Percentiles rank a stretch among this genome's conserved stretches.
These are phyloP conservation scores for Letharia columbiana DNA, from an alignment of 495 filamentous ascomycete genomes.

Conservation along the genomic window DNA sequence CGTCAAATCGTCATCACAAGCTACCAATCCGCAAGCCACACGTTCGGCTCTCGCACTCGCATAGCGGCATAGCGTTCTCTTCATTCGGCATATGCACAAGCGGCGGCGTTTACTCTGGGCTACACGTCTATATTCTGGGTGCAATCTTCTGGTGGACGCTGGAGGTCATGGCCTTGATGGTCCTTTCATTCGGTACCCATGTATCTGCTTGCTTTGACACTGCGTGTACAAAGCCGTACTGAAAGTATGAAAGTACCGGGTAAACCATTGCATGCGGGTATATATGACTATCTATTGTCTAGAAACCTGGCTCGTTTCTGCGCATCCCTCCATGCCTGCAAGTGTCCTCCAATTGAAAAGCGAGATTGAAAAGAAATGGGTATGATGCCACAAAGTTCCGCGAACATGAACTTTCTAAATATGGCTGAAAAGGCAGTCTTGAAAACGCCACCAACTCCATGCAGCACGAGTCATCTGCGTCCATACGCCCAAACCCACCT, in stretches of 20 bases:
- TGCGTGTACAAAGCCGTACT: not conserved
- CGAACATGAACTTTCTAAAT: not conserved
- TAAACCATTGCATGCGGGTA: not conserved
- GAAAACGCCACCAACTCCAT: not conserved
- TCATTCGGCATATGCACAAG: not conserved
- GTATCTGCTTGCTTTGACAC: not conserved
- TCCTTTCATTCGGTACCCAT: not conserved
- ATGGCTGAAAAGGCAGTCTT: not conserved
- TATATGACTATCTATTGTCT: not conserved
- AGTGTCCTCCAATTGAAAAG: not conserved
- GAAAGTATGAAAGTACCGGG: not conserved
- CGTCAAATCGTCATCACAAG: too few species aligned
- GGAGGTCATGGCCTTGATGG: not conserved
- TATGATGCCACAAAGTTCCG: not conserved
- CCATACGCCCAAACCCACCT: not conserved
- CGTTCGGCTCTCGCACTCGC: not conserved
- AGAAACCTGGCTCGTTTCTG: not conserved
- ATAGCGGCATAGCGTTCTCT: not conserved
- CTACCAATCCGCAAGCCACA: not conserved
- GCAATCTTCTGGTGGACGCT: not conserved
- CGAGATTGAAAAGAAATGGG: not conserved
- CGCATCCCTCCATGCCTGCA: not conserved
- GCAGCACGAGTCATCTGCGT: not conserved
- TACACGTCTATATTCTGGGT: not conserved
- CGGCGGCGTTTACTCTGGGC: conserved; percentile 5